Conservation (phyloP, 306 rosid species). For the Trifolium fragiferum region DNA sequence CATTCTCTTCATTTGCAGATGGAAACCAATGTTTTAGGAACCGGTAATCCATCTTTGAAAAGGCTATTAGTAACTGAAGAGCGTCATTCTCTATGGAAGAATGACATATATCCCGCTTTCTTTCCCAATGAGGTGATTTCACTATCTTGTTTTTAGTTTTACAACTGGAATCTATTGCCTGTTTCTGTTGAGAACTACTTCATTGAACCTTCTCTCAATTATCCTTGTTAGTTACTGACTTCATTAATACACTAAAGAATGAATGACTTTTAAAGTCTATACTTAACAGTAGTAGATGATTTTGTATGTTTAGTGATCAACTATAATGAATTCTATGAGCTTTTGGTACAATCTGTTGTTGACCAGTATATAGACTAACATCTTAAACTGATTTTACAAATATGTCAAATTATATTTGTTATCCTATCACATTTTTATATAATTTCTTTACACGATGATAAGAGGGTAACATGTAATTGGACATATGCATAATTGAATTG, state of each 20-base stretch:
- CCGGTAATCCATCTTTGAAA: constrained; percentile 55
- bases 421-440: neutral
- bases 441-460: neutral
- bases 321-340: neutral
- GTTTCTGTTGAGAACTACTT: constrained; percentile 9
- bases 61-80: constrained; percentile 64
- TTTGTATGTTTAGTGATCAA: constrained; percentile 2
- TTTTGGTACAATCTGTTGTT: constrained; percentile 26
- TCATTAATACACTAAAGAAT: constrained; percentile 19
- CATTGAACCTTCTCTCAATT: constrained; percentile 9
- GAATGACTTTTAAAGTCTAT: constrained; percentile 1
- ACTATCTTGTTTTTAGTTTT: constrained; percentile 27
- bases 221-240: constrained; percentile 1
- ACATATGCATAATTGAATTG: neutral
- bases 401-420: neutral
- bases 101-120: constrained; percentile 58
- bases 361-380: neutral
- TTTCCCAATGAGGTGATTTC: constrained; percentile 71
- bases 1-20: constrained; percentile 57
- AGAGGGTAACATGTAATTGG: neutral
- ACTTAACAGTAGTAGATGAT: constrained; percentile 5
- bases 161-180: constrained; percentile 1
- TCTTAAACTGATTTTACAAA: neutral
- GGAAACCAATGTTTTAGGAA: constrained; percentile 57
- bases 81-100: constrained; percentile 66